These are phyloP conservation scores for Trichophaea hybrida DNA, from an alignment of 2,329 filamentous ascomycete species.

Conservation along the genomic window DNA sequence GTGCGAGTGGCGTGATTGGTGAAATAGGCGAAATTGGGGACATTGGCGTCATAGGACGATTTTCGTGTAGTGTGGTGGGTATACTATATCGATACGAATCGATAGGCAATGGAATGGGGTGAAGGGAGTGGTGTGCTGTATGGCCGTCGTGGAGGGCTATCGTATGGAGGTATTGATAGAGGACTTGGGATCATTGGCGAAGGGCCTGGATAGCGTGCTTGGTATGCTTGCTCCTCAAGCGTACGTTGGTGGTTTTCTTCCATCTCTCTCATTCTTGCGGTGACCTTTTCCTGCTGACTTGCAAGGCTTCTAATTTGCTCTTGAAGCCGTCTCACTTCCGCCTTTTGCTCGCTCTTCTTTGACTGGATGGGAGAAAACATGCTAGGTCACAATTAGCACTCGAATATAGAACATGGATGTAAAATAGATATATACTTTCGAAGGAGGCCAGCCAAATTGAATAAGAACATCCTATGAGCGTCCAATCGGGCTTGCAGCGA, in stretches of 20 bases:
- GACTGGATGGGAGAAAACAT: neutral
- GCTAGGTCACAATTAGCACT: conserved; percentile 6
- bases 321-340: conserved; percentile 14
- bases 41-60: conserved; percentile 12
- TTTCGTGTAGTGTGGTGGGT: neutral
- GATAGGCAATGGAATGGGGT: conserved; percentile 15
- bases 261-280: conserved; percentile 17
- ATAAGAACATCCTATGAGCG: conserved; percentile 16
- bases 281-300: conserved; percentile 14
- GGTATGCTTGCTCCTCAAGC: conserved; percentile 17
- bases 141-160: neutral
- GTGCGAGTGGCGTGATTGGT: conserved; percentile 10
- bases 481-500: conserved; percentile 11
- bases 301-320: conserved; percentile 19
- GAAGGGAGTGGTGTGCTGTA: conserved; percentile 12
- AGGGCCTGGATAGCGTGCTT: conserved; percentile 11
- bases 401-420: conserved; percentile 1
- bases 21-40: conserved; percentile 14
- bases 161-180: neutral
- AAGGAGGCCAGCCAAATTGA: conserved; percentile 18
- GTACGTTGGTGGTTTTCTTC: conserved; percentile 18
- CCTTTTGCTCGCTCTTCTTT: conserved; percentile 6
- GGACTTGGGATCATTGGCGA: neutral
- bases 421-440: conserved; percentile 19
- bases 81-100: conserved; percentile 1